phyloP scores from a whole-genome alignment of 768 basidiomycete species.

The Termitomyces sp. region DNA sequence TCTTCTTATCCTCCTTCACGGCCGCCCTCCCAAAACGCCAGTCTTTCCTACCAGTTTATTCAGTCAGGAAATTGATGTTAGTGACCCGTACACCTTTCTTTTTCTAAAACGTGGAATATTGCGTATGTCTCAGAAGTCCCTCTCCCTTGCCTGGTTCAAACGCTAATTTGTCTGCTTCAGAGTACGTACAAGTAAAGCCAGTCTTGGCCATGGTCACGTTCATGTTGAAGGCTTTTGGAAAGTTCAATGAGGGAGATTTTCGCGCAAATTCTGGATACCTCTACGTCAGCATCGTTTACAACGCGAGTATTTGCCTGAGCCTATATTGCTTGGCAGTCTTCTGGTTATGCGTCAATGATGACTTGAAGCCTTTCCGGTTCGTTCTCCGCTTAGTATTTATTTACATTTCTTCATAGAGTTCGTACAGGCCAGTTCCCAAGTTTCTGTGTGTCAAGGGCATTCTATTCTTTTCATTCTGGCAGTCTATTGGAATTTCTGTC shows the following conservation, averaged over 20 bases:
- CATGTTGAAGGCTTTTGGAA: conserved; percentile 82
- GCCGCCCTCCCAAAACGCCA: conserved; percentile 83
- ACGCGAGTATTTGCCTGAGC: conserved; percentile 74
- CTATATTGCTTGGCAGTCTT: conserved; percentile 95
- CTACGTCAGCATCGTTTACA: conserved; percentile 86
- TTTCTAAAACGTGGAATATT: conserved; percentile 94
- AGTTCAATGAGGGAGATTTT: conserved; percentile 89
- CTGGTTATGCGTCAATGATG: conserved; percentile 90
- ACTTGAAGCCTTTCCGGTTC: conserved; percentile 86
- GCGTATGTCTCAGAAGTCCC: conserved; percentile 47
- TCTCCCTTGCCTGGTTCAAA: conserved; percentile 44
- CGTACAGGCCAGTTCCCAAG: conserved; percentile 82
- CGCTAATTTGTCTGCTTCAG: conserved; percentile 39
- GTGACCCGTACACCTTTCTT: conserved; percentile 92
- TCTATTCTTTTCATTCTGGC: conserved; percentile 99
- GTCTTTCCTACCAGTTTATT: conserved; percentile 87
- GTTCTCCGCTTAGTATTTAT: conserved; percentile 20
- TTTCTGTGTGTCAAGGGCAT: conserved; percentile 99
- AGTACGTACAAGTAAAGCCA: conserved; percentile 97
- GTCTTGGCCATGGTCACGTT: conserved; percentile 81
- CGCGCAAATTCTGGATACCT: conserved; percentile 85
- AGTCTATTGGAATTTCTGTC: conserved; percentile 80
- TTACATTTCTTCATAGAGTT: conserved; percentile 1
- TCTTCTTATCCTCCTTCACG: conserved; percentile 87
- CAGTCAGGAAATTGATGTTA: conserved; percentile 83